phyloP scores from a whole-genome alignment of 345 rosid species.

The Mangifera indica region DNA sequence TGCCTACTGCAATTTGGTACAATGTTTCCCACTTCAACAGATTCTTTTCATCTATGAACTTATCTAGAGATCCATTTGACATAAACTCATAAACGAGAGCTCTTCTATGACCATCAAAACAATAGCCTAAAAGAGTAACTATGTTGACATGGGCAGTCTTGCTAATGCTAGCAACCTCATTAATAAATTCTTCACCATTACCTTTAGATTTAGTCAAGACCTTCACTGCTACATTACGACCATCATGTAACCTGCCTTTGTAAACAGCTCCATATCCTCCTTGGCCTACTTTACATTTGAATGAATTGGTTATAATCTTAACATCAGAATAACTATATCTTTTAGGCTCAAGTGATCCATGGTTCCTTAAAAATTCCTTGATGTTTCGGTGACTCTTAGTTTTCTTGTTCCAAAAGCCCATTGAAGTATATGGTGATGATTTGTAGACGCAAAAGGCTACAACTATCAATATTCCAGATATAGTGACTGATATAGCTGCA shows the following conservation, averaged over 20 bases:
- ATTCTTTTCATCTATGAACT: not conserved
- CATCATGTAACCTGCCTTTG: not conserved
- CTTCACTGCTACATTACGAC: not conserved
- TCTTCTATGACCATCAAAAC: slow-evolving; percentile 2
- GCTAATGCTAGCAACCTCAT: slow-evolving; percentile 11
- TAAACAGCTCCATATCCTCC: slow-evolving; percentile 6
- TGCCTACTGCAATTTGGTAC: too few relatives aligned
- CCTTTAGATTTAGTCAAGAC: not conserved
- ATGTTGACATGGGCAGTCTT: slow-evolving; percentile 9
- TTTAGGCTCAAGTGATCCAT: too few relatives aligned
- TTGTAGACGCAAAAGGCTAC: not conserved
- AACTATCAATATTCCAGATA: not conserved
- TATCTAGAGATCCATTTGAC: slow-evolving; percentile 7
- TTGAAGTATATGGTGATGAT: not conserved
- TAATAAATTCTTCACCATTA: slow-evolving; percentile 6
- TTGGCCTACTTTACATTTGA: not conserved
- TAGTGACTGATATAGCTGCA: not conserved
- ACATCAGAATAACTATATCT: too few relatives aligned
- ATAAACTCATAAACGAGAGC: slow-evolving; percentile 12
- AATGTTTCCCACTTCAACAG: not conserved
- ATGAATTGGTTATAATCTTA: not conserved
- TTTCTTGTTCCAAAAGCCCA: not conserved
- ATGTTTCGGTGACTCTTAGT: not conserved
- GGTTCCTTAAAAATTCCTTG: not conserved
- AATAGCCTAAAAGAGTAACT: not conserved